Evolutionary conservation across 179 eudicot genomes (phyloP), one percentile per base, ranked within the genome.

Genomic region (Spinacia oleracea): DNA sequence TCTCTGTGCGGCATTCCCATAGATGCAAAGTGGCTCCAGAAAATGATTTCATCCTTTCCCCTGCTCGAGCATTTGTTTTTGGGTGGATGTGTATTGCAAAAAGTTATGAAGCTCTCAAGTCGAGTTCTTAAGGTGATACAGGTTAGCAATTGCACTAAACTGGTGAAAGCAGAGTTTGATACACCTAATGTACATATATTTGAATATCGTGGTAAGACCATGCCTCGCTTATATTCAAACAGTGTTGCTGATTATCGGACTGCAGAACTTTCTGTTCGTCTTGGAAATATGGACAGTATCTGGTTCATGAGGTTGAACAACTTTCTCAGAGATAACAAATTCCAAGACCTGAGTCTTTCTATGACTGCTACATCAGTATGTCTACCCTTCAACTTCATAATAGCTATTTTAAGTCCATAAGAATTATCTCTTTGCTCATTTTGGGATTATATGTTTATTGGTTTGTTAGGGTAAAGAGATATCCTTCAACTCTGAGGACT

Each of bases 81-180:
- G 50, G 59, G 66, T 31, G 67, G 55, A 18, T 80, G 81, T 75
- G 65, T 58, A 23, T n/a, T 67, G 66, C 58, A 73, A 66, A 68
- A 65, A 40, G 62, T 70, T 59, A 55, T 83, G 42, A 73, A 77
- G 31, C 71, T 83, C 35, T 77, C 79, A 18, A 80, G 83, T 40
- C 21, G 34, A 4, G 23, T 20, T 25, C 79, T 80, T 0, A 80
- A 73, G 86, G 75, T 67, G 46, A 38, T 77, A 20, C 31, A 53
- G 27, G 23, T 83, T 23, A 20, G 27, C 34, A 43, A 43, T 25
- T 83, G 81, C 45, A 58, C 21, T 5, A 59, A 59, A 62, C 10
- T 70, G 9, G 55, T 25, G 20, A 64, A 73, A 75, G 81, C 72
- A 51, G 78, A 68, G 64, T 67, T 83, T 48, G 79, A 80, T 76